Conservation (phyloP, 1,284 basidiomycete species). For the Puccinia hordei region DNA sequence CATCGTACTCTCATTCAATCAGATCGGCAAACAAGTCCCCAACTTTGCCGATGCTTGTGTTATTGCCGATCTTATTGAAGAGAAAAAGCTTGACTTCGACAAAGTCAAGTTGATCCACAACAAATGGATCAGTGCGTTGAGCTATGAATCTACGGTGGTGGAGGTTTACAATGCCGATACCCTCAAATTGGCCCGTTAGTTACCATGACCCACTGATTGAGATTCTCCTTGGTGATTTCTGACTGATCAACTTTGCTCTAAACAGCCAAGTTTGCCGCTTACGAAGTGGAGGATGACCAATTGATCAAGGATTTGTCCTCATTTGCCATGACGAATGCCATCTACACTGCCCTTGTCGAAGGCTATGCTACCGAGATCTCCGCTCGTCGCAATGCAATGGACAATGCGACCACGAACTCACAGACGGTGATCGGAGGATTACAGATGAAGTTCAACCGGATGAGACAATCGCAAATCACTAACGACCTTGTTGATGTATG, state of each 20-base stretch:
- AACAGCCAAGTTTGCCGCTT: constrained; percentile 62
- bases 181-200: constrained; percentile 66
- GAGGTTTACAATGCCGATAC: constrained; percentile 68
- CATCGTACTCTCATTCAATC: constrained; percentile 87
- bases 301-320: constrained; percentile 91
- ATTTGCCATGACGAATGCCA: constrained; percentile 93
- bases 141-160: constrained; percentile 55
- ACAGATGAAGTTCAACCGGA: constrained; percentile 51
- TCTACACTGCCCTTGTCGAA: constrained; percentile 92
- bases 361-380: constrained; percentile 83
- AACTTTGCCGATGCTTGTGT: constrained; percentile 93
- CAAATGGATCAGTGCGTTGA: constrained; percentile 33
- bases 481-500: constrained; percentile 51
- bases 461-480: constrained; percentile 51
- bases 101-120: constrained; percentile 62
- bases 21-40: constrained; percentile 94
- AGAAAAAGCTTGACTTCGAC: constrained; percentile 83
- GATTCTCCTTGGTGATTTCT: background rate
- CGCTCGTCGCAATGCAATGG: constrained; percentile 94
- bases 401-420: constrained; percentile 80
- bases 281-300: constrained; percentile 83
- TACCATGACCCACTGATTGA: background rate
- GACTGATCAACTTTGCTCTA: constrained; percentile 1
- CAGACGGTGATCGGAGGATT: constrained; percentile 48
- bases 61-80: constrained; percentile 89